Percentiles rank a stretch among this genome's conserved stretches.
Conservation (phyloP, 495 filamentous ascomycete genomes). For the Parathielavia hyrcaniae region DNA sequence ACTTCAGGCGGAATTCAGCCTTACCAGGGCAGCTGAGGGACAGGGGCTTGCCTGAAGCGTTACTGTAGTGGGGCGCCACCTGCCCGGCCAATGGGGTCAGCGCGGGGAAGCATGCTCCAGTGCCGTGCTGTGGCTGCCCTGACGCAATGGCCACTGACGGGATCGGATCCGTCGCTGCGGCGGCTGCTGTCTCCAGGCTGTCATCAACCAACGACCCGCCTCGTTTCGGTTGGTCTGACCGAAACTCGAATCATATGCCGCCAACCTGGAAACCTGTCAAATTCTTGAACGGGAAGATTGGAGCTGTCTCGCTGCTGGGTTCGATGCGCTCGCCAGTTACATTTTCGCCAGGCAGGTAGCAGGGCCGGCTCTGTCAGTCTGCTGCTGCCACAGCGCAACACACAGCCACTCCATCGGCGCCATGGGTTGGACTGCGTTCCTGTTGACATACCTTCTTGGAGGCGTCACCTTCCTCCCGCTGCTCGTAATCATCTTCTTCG, state of each 20-base stretch:
- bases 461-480: slow-evolving; percentile 87
- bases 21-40: neutral
- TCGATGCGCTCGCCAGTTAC: slow-evolving; percentile 26
- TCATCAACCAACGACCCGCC: slow-evolving; percentile 6
- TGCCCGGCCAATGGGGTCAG: slow-evolving; percentile 1
- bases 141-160: neutral
- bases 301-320: slow-evolving; percentile 10
- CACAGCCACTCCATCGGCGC: slow-evolving; percentile 35
- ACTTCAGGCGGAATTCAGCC: slow-evolving; percentile 8
- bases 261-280: neutral
- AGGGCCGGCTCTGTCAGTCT: slow-evolving; percentile 12
- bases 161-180: too few relatives aligned
- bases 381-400: neutral
- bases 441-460: slow-evolving; percentile 77
- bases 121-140: neutral
- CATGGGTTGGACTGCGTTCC: slow-evolving; percentile 62
- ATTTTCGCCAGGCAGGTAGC: slow-evolving; percentile 29
- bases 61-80: neutral
- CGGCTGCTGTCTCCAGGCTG: slow-evolving; percentile 1
- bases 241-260: slow-evolving; percentile 4
- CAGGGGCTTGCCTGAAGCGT: slow-evolving; percentile 6
- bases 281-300: slow-evolving; percentile 4
- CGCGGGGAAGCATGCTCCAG: slow-evolving; percentile 9
- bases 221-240: slow-evolving; percentile 13
- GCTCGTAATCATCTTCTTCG: slow-evolving; percentile 54